These are phyloP conservation scores for Verticillium albo-atrum DNA, from an alignment of 2,329 filamentous ascomycete species.

Conservation along the genomic window DNA sequence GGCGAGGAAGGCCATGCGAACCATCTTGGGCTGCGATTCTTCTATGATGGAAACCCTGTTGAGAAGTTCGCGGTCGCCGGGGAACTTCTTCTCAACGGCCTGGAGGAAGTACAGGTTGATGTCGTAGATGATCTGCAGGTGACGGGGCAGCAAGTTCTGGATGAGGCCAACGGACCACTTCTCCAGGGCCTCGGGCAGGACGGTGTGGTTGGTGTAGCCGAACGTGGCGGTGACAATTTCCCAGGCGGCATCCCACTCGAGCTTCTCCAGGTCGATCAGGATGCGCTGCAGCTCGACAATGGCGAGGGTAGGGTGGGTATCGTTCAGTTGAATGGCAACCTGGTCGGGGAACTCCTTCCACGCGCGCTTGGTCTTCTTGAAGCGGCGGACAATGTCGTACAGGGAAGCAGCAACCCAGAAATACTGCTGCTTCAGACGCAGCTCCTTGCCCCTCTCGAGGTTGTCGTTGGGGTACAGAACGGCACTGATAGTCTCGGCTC, in stretches of 20 bases:
- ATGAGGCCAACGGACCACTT: conserved; percentile 96
- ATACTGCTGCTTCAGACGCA: conserved; percentile 98
- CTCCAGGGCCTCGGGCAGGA: conserved; percentile 92
- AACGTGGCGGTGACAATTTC: conserved; percentile 73
- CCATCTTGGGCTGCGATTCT: conserved; percentile 94
- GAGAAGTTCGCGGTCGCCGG: conserved; percentile 82
- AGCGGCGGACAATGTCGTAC: conserved; percentile 91
- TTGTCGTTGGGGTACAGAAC: conserved; percentile 98
- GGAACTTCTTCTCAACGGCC: conserved; percentile 83
- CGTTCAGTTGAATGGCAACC: conserved; percentile 95
- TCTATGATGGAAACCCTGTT: conserved; percentile 93
- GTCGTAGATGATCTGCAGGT: conserved; percentile 96
- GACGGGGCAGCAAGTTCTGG: conserved; percentile 87
- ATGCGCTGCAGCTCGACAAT: conserved; percentile 96
- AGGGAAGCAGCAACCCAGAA: conserved; percentile 99
- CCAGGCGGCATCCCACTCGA: conserved; percentile 95
- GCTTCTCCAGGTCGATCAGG: conserved; percentile 79
- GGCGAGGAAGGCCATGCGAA: conserved; percentile 93
- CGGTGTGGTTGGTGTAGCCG: conserved; percentile 97
- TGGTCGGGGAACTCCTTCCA: conserved; percentile 94
- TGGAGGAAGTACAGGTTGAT: conserved; percentile 96
- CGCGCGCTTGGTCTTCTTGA: conserved; percentile 91
- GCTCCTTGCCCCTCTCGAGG: conserved; percentile 91
- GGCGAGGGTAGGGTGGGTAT: conserved; percentile 93
- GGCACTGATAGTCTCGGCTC: conserved; percentile 97